These are phyloP conservation scores for Helianthus annuus DNA, from an alignment of 129 eudicot species.

Conservation along the genomic window DNA sequence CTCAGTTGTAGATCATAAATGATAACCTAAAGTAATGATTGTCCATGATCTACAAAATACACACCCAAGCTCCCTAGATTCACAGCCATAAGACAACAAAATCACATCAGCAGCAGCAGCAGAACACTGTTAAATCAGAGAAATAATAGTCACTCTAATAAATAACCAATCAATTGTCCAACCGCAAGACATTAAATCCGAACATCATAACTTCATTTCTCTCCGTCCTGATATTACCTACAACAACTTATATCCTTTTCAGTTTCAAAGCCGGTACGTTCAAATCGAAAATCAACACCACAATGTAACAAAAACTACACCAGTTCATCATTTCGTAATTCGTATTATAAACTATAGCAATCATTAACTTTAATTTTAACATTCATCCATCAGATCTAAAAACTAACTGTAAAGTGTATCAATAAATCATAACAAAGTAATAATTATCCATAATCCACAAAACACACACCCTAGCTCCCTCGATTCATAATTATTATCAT, in stretches of 20 bases:
- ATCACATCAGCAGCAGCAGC: too few species aligned
- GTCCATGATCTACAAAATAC: too few species aligned
- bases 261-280: not conserved
- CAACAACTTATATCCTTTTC: slow-evolving; percentile 1
- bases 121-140: not conserved
- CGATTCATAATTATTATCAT: too few species aligned
- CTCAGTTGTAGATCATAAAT: too few species aligned
- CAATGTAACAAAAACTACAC: slow-evolving; percentile 3
- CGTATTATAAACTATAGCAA: not conserved
- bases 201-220: slow-evolving; percentile 20
- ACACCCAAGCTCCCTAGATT: too few species aligned
- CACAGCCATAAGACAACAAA: too few species aligned
- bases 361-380: not conserved
- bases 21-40: too few species aligned
- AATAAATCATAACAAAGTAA: too few species aligned
- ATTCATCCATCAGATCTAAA: not conserved
- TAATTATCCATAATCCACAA: too few species aligned
- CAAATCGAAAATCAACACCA: slow-evolving; percentile 18
- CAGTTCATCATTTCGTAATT: slow-evolving; percentile 2
- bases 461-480: too few species aligned
- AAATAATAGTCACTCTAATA: slow-evolving; percentile 8
- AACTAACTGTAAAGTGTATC: too few species aligned
- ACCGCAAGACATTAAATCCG: slow-evolving; percentile 12
- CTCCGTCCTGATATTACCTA: slow-evolving; percentile 11
- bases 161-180: slow-evolving; percentile 10